Percentiles rank a stretch among this genome's conserved stretches.
Conservation (phyloP, 305 asterid genomes). For the Solanum hybrid region DNA sequence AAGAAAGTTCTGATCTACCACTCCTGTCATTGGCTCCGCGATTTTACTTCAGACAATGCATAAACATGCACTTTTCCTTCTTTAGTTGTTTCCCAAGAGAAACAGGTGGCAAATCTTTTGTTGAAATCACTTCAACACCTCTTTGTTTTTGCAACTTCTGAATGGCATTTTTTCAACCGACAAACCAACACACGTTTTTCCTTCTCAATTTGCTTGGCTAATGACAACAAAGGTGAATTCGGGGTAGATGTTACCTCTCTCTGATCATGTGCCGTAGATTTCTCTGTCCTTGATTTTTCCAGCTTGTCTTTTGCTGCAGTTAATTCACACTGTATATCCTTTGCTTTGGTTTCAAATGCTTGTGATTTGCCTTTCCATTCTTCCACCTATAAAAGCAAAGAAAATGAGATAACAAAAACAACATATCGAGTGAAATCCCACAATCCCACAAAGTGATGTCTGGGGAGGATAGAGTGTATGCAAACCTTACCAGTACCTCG, state of each 20-base stretch:
- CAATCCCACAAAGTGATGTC: not conserved
- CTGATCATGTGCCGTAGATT: not conserved
- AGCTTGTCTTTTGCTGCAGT: constrained; percentile 23
- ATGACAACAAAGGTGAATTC: constrained; percentile 11
- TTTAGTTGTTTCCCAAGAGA: constrained; percentile 58
- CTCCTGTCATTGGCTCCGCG: constrained; percentile 5
- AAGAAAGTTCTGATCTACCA: constrained; percentile 11
- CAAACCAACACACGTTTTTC: constrained; percentile 16
- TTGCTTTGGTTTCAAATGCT: constrained; percentile 33
- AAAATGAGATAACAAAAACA: not conserved
- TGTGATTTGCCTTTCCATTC: constrained; percentile 59
- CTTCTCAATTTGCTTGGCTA: constrained; percentile 25
- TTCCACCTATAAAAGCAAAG: constrained; percentile 31
- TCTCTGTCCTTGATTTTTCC: constrained; percentile 13
- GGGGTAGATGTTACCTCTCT: not conserved
- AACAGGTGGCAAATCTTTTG: constrained; percentile 23
- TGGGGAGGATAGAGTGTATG: too few relatives aligned
- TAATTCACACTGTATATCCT: constrained; percentile 21
- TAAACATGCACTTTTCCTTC: constrained; percentile 44
- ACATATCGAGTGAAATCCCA: not conserved
- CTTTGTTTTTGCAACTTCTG: constrained; percentile 6
- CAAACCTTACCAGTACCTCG: too few relatives aligned
- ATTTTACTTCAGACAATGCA: constrained; percentile 25
- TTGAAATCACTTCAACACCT: not conserved
- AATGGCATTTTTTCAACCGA: constrained; percentile 4